Evolutionary conservation across 2,329 filamentous ascomycete species (phyloP).

Genomic region (Dothiorella sarmentorum): DNA sequence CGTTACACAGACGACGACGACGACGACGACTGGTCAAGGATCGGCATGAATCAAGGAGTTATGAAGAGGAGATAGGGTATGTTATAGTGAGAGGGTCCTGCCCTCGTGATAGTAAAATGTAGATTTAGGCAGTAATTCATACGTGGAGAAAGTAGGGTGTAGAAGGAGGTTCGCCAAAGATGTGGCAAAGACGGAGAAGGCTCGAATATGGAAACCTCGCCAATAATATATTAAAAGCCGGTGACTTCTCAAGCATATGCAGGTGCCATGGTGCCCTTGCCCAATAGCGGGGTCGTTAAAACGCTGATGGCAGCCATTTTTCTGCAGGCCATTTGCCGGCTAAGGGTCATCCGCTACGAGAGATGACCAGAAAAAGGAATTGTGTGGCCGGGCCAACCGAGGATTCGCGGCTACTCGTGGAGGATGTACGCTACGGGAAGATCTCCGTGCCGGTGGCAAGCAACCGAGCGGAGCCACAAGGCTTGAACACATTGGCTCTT

Average conservation of each 20-base stretch:
- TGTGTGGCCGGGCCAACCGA: background rate
- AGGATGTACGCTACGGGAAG: background rate
- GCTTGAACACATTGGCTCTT: background rate
- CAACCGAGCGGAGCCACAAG: background rate
- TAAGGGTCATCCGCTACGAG: no score
- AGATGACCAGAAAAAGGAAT: background rate
- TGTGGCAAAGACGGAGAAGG: background rate
- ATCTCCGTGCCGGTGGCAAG: background rate
- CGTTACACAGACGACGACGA: background rate
- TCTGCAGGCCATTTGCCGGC: background rate
- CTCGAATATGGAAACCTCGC: background rate
- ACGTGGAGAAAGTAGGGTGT: background rate
- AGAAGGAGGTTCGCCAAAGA: background rate
- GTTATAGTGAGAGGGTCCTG: background rate
- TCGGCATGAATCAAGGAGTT: background rate
- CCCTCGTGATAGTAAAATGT: background rate
- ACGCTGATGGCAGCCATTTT: background rate
- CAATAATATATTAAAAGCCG: conserved; percentile 1
- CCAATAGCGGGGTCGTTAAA: background rate
- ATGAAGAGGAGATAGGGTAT: background rate
- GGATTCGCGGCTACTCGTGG: background rate
- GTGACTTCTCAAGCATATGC: background rate
- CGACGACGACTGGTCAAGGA: background rate
- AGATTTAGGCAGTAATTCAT: background rate
- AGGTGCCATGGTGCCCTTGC: background rate